These are phyloP conservation scores for Fusarium decemcellulare DNA, from an alignment of 2,329 filamentous ascomycete genomes.

Conservation along the genomic window DNA sequence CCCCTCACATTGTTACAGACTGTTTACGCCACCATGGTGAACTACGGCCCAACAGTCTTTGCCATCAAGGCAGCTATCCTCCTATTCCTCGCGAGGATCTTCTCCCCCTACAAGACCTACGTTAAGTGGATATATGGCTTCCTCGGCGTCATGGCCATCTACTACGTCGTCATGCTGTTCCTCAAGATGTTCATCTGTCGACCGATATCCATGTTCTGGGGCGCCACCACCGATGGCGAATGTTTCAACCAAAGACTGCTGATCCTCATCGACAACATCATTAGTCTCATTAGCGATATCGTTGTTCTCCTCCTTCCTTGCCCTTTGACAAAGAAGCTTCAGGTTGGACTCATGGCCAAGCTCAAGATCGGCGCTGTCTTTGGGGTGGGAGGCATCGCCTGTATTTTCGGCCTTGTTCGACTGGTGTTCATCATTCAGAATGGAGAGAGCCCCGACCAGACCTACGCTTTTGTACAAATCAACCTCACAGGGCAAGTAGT, in stretches of 20 bases:
- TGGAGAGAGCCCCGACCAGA: conserved; percentile 29
- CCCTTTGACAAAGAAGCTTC: conserved; percentile 30
- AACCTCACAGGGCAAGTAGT: conserved; percentile 27
- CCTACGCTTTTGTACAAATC: conserved; percentile 33
- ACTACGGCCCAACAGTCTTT: conserved; percentile 32
- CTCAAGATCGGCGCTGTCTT: conserved; percentile 32
- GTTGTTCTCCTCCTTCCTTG: conserved; percentile 26
- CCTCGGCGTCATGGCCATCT: conserved; percentile 14
- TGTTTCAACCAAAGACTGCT: conserved; percentile 31
- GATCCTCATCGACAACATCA: conserved; percentile 30
- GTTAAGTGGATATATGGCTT: conserved; percentile 35
- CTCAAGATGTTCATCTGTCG: conserved; percentile 33
- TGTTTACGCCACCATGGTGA: conserved; percentile 34
- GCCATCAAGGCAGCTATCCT: conserved; percentile 35
- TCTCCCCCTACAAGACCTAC: conserved; percentile 30
- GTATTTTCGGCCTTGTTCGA: conserved; percentile 28
- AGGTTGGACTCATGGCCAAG: conserved; percentile 26
- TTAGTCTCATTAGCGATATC: conserved; percentile 29
- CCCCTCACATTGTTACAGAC: background rate
- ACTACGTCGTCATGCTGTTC: conserved; percentile 27
- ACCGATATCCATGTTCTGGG: conserved; percentile 31
- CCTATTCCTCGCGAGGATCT: conserved; percentile 24
- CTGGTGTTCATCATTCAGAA: conserved; percentile 30
- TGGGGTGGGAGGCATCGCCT: conserved; percentile 26
- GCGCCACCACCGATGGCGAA: conserved; percentile 9